These are phyloP conservation scores for Mycena venus DNA, from an alignment of 768 basidiomycete genomes.

Conservation along the genomic window DNA sequence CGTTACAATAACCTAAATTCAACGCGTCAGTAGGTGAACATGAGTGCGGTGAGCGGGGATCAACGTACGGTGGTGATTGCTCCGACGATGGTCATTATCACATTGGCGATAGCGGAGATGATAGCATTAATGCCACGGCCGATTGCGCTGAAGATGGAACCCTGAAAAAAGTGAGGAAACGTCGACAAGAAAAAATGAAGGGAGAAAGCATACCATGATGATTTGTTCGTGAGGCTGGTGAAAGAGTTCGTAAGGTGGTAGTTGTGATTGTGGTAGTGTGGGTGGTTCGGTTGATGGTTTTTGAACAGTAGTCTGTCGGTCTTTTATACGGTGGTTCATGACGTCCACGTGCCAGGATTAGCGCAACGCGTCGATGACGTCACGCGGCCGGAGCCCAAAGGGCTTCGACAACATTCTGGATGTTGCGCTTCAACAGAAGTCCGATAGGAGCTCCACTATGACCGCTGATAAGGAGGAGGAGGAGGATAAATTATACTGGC, in stretches of 20 bases:
- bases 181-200: neutral
- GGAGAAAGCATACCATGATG: slow-evolving; percentile 12
- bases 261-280: too few relatives aligned
- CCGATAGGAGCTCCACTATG: too few relatives aligned
- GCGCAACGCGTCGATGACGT: too few relatives aligned
- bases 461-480: too few relatives aligned
- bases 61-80: slow-evolving; percentile 70
- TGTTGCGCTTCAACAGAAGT: too few relatives aligned
- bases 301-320: too few relatives aligned
- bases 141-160: slow-evolving; percentile 66
- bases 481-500: too few relatives aligned
- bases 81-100: slow-evolving; percentile 72
- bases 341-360: too few relatives aligned
- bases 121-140: slow-evolving; percentile 70
- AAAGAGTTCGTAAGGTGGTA: neutral
- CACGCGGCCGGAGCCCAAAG: too few relatives aligned
- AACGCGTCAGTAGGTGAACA: neutral
- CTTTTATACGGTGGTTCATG: too few relatives aligned
- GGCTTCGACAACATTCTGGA: too few relatives aligned
- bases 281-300: neutral
- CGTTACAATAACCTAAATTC: slow-evolving; percentile 68
- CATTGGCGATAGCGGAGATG: slow-evolving; percentile 69
- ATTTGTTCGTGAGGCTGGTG: neutral
- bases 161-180: neutral
- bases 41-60: neutral